Base-by-base conservation (phyloP, 306 rosid species). In the Cucumis cinereus region DNA sequence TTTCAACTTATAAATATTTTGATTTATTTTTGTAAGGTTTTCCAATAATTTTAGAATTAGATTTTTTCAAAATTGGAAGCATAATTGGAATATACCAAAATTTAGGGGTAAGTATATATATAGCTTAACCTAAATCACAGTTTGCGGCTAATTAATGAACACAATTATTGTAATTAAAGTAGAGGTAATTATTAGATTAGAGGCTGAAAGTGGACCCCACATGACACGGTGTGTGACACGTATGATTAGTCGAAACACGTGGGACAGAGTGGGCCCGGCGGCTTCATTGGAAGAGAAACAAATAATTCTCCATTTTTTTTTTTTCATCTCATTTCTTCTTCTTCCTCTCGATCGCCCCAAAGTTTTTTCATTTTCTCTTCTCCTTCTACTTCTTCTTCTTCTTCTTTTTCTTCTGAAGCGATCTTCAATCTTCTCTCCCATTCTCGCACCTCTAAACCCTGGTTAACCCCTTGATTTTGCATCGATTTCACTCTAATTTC, bases 241-340 rank as follows among this genome's bases (percentile, higher is more conserved):
- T 47, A 53, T 28, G 7, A 20, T 30, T 41, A 53, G 28, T 19
- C n/a, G 0, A 28, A 28, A 53, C 61, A 73, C 67, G 53, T 75
- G 78, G 67, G 35, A 56, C 68, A 33, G 15, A 9, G 78, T 57
- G 53, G 78, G 78, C 69, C 78, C 77, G 77, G 33, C 22, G 66
- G 52, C 52, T 74, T 54, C 77, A 38, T 40, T 56, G 28, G 1
- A 68, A 75, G 8, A 13, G 12, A 4, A 17, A 16, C 7, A 54
- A 53, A 10, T 55, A 73, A 14, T 49, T 28, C 55, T 56, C 22
- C 40, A 22, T 45, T 43, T 41, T 30, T 43, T 43, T 43, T 1
- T 0, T 28, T 30, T 30, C 50, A 10, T 20, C 35, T 36, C 77
- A 19, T 54, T 20, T n/a, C 57, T 16, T 11, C 54, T 67, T 54